Conservation (phyloP, 2,329 filamentous ascomycete species). For the Alternaria postmessia region DNA sequence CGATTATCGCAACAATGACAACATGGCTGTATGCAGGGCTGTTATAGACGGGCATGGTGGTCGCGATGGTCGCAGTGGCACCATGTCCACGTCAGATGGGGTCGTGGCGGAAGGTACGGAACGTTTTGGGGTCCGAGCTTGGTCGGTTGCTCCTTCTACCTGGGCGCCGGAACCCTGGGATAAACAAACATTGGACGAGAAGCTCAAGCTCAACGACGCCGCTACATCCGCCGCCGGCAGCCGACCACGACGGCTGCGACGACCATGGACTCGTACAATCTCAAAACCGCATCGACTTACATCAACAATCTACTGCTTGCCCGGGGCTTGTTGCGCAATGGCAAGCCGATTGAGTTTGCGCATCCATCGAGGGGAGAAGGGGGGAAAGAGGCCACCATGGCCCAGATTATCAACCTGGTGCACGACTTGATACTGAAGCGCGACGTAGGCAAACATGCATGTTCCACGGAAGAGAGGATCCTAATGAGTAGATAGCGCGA, state of each 20-base stretch:
- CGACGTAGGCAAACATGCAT: conserved; percentile 68
- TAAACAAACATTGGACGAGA: conserved; percentile 26
- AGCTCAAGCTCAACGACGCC: conserved; percentile 1
- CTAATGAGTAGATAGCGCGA: conserved; percentile 70
- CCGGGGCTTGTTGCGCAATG: conserved; percentile 68
- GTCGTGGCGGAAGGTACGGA: conserved; percentile 2
- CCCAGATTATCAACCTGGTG: conserved; percentile 87
- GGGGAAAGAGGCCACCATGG: conserved; percentile 75
- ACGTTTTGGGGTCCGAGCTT: conserved; percentile 9
- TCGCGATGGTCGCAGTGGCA: background rate
- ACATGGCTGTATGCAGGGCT: conserved; percentile 2
- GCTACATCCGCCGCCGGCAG: conserved; percentile 17
- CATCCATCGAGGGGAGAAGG: conserved; percentile 70
- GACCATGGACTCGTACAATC: conserved; percentile 58
- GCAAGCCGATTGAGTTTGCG: conserved; percentile 83
- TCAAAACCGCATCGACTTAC: conserved; percentile 69
- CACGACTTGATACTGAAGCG: conserved; percentile 91
- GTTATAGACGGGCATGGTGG: background rate
- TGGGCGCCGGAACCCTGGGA: conserved; percentile 4
- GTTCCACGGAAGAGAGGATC: background rate
- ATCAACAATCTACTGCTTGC: conserved; percentile 72
- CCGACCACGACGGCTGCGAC: conserved; percentile 35
- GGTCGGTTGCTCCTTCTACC: conserved; percentile 17
- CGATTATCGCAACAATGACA: background rate
- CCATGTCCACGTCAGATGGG: background rate